Evolutionary conservation across 495 filamentous ascomycete species (phyloP), one percentile per base, ranked within the genome.

Genomic region (Rostrohypoxylon terebratum): DNA sequence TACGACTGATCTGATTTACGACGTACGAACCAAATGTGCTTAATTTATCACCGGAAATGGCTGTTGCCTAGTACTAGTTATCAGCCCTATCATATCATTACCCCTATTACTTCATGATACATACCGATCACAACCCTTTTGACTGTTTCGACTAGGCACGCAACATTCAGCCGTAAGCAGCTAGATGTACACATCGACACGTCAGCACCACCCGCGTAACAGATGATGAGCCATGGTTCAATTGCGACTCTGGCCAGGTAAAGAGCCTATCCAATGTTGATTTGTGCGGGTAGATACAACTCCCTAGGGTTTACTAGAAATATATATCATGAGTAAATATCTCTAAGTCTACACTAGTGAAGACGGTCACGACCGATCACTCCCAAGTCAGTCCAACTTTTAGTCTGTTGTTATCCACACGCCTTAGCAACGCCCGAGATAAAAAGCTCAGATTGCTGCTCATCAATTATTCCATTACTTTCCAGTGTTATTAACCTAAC

Each of bases 81-180:
- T 45, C 13, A 28, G 14, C 13, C 38, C 38, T 42, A 42, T 42
- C 38, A 42, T 13, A 42, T n/a, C 13, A 28, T 28, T 28, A 5
- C 28, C 28, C 28, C 28, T 28, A 5, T 28, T 28, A 5, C 28
- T 5, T 5, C 28, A 28, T 28, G 28, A 5, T n/a, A n/a, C n/a
- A 9, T 42, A 59, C 10, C 18, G 36, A n/a, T 31, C 11, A 60
- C 40, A 23, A 14, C 9, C 28, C 14, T 55, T 62, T 36, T 51
- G 1, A 51, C 25, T 10, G n/a, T n/a, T n/a, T n/a, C n/a, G n/a
- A n/a, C n/a, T n/a, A n/a, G n/a, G n/a, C n/a, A 21, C 63, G 63
- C 63, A 59, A 6, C 28, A 66, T 66, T 21, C 13, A 9, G 4
- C 55, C 42, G 25, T 21, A 59, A 59, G 38, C 38, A 66, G 53